A percentile compares a stretch with the other conserved stretches of the same genome.
These are phyloP conservation scores for Cutaneotrichosporon spelunceum DNA, from an alignment of 1,284 basidiomycete genomes.

Conservation along the genomic window DNA sequence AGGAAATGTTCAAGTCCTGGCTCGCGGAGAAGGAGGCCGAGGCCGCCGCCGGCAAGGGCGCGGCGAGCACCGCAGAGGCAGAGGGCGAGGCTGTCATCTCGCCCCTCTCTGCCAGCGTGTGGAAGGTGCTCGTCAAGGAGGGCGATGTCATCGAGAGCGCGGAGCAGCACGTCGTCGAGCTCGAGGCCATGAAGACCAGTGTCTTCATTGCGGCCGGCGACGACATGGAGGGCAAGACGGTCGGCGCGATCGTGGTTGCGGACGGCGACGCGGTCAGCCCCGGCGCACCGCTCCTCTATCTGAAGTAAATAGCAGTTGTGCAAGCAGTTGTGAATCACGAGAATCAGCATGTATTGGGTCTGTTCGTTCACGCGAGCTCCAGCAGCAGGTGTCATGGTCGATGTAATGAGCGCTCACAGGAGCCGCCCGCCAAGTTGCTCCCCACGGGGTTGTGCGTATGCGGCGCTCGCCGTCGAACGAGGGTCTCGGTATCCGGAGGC, in stretches of 20 bases:
- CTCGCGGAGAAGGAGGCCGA: slow-evolving; percentile 24
- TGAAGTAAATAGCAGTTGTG: slow-evolving; percentile 15
- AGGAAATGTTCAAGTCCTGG: slow-evolving; percentile 25
- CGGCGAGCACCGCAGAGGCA: not conserved
- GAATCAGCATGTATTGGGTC: not conserved
- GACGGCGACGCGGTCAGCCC: slow-evolving; percentile 27
- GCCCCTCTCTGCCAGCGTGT: slow-evolving; percentile 59
- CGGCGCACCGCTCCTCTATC: slow-evolving; percentile 18
- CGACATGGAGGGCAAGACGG: slow-evolving; percentile 34
- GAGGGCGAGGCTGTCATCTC: slow-evolving; percentile 44
- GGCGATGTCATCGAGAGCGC: slow-evolving; percentile 57
- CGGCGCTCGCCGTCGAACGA: too few relatives aligned
- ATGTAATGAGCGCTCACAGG: too few relatives aligned
- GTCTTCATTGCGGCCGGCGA: slow-evolving; percentile 36
- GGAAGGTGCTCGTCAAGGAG: slow-evolving; percentile 57
- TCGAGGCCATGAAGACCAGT: slow-evolving; percentile 68
- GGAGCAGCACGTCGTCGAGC: slow-evolving; percentile 57
- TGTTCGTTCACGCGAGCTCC: not conserved
- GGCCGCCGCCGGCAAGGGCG: slow-evolving; percentile 10
- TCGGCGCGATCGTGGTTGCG: slow-evolving; percentile 30
- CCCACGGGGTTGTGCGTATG: too few relatives aligned
- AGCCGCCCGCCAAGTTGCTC: too few relatives aligned
- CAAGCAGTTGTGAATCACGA: too few relatives aligned
- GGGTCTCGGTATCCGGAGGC: too few relatives aligned
- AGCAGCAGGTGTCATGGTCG: too few relatives aligned